Base-by-base conservation (phyloP, 2,329 filamentous ascomycete species). In the Phoma sp. region DNA sequence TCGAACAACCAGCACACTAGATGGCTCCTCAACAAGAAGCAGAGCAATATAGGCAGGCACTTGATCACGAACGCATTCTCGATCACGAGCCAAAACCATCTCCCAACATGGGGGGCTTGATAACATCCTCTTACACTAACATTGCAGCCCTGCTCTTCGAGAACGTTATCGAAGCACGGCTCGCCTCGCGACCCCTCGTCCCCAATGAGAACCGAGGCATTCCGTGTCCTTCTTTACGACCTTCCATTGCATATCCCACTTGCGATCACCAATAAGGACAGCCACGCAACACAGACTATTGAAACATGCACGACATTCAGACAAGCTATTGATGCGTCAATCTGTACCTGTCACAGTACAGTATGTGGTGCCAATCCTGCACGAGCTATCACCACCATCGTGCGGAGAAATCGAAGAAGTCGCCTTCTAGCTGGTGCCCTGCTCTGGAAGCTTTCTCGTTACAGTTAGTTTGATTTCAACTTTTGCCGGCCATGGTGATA, bases 221-320 rank as follows among this genome's bases (percentile, higher is more conserved):
- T 60, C 65, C 58, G 62, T 54, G 40, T 21, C 12, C 40, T 53
- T 62, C 61, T 52, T 33, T 37, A 34, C 30, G 42, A 62, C 56
- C 59, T 66, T 64, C 61, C 45, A 63, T 57, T 57, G 61, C 57
- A 62, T 66, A 59, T 56, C 65, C 57, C 63, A 67, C 61, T 30
- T 39, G 14, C 30, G 10, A 42, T 49, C 33, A 30, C 46, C 43
- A 53, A 53, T 50, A 7, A 42, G 18, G 11, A 29, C n/a, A 11
- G n/a, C 29, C 30, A 40, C 34, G 32, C 26, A 29, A 49, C 49
- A 43, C 23, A 49, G 23, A 42, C 51, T 54, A 54, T 54, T 28
- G 51, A 49, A 49, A 45, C 39, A 54, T 54, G 51, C 46, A 54
- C 45, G 45, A 54, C 51, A 46, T 54, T 34, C 46, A 53, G 59